Evolutionary conservation across 257 asterid species (phyloP).

Genomic region (Schizonepeta tenuifolia): DNA sequence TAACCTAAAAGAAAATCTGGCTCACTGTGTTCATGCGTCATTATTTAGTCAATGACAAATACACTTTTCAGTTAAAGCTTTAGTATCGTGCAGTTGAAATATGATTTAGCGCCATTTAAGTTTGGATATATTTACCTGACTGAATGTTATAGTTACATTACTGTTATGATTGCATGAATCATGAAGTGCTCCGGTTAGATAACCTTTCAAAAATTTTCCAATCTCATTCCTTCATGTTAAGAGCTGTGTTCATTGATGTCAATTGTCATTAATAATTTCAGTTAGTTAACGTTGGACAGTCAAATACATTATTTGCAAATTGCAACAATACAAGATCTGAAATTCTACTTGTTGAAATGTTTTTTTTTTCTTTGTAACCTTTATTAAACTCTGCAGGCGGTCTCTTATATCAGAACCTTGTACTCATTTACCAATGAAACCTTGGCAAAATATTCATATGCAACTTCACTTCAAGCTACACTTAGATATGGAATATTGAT

Average conservation of each 20-base stretch:
- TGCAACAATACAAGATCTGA: slow-evolving; percentile 1
- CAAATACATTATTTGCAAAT: not conserved
- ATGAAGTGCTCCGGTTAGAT: slow-evolving; percentile 19
- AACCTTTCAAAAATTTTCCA: not conserved
- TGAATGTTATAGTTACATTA: not conserved
- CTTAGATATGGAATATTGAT: slow-evolving; percentile 97
- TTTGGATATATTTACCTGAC: not conserved
- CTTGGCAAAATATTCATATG: slow-evolving; percentile 95
- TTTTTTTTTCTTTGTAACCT: not conserved
- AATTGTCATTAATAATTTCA: not conserved
- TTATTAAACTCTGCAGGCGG: slow-evolving; percentile 65
- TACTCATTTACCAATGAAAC: slow-evolving; percentile 96
- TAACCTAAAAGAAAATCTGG: slow-evolving; percentile 15
- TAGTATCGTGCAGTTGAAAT: slow-evolving; percentile 13
- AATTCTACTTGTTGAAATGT: not conserved
- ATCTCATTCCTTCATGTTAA: slow-evolving; percentile 10
- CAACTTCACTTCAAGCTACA: slow-evolving; percentile 98
- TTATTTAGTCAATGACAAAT: slow-evolving; percentile 13
- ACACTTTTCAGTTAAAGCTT: not conserved
- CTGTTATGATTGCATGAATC: not conserved
- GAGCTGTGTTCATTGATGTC: slow-evolving; percentile 6
- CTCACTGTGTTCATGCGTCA: slow-evolving; percentile 7
- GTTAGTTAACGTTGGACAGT: slow-evolving; percentile 8
- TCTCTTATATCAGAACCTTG: slow-evolving; percentile 87
- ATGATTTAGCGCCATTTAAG: not conserved